Evolutionary conservation across 1,139 yeast genomes (phyloP), one percentile per base, ranked within the genome.

Genomic region (Zygoascus hellenicus): DNA sequence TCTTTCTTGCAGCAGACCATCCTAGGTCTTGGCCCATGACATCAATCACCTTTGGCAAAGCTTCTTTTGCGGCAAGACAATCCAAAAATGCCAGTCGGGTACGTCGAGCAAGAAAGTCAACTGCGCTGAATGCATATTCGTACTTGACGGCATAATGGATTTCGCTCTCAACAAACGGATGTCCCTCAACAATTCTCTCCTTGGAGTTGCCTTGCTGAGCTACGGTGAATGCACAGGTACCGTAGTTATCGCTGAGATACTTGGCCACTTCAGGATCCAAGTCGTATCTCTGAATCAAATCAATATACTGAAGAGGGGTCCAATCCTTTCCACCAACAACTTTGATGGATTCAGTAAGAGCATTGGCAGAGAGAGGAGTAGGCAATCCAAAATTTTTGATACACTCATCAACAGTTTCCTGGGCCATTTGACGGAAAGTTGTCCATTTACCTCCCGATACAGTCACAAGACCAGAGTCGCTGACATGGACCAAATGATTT

Each of bases 401-500:
- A 50, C 87, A 79, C 57, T 80, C 80, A 66, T 87, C 84, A 45
- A 90, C 83, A 43, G 96, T 87, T 71, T 90, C 96, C 70, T 89
- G 82, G 33, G 97, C 96, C 97, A 90, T 90, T 71, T 88, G 96
- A 71, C 97, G 79, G 72, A 89, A 90, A 37, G 97, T 90, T 49
- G 97, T 90, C 97, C 97, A 90, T 70, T 90, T 90, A 67, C 97
- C 97, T 61, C 97, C 97, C 28, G 96, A 84, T 58, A 90, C 85
- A 43, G 97, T 90, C 45, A 90, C 75, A 58, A 90, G 76, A 19
- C 92, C 94, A 45, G 83, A 74, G 50, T 75, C 78, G 17, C 95
- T 78, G 40, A 80, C 76, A 58, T 84, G 77, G 51, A 90, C 77
- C 63, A 90, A 74, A 68, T 90, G 97, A 58, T 88, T 85, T 71